Conservation (phyloP, 2,329 filamentous ascomycete species). For the Fusarium metavorans region DNA sequence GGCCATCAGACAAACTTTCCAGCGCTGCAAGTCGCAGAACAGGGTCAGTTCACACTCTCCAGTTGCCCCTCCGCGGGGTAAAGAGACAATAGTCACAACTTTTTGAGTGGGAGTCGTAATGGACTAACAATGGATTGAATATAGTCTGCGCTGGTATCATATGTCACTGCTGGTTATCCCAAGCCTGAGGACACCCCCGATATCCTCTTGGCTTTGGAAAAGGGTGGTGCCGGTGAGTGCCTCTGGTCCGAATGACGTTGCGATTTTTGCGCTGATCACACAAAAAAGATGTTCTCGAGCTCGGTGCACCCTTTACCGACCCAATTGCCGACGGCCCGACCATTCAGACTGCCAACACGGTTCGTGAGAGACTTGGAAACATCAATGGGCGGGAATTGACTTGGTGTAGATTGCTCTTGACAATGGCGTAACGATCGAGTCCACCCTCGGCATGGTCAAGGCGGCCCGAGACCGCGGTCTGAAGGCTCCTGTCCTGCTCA, state of each 20-base stretch:
- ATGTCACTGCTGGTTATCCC: constrained; percentile 95
- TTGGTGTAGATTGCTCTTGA: constrained; percentile 73
- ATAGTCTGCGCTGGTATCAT: constrained; percentile 89
- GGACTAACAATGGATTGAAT: constrained; percentile 37
- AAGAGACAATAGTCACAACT: constrained; percentile 8
- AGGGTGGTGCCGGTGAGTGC: constrained; percentile 84
- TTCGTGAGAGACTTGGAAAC: constrained; percentile 52
- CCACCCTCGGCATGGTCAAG: constrained; percentile 85
- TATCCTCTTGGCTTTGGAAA: constrained; percentile 89
- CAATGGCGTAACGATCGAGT: constrained; percentile 87
- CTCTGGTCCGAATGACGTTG: constrained; percentile 1
- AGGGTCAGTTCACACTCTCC: constrained; percentile 58
- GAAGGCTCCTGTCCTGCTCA: constrained; percentile 86
- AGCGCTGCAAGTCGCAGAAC: constrained; percentile 69
- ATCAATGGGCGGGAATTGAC: constrained; percentile 21
- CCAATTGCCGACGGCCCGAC: constrained; percentile 98
- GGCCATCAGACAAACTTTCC: constrained; percentile 69
- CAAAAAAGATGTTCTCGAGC: constrained; percentile 83
- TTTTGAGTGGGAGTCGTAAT: constrained; percentile 1
- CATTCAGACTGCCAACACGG: constrained; percentile 94
- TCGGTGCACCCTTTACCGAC: constrained; percentile 96
- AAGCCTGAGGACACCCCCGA: constrained; percentile 84
- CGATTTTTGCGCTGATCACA: constrained; percentile 22
- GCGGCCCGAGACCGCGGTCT: constrained; percentile 83
- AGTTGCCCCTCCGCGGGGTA: constrained; percentile 48